Conservation (phyloP, 192 early-diverging fungal species). For the Entomortierella parvispora region DNA sequence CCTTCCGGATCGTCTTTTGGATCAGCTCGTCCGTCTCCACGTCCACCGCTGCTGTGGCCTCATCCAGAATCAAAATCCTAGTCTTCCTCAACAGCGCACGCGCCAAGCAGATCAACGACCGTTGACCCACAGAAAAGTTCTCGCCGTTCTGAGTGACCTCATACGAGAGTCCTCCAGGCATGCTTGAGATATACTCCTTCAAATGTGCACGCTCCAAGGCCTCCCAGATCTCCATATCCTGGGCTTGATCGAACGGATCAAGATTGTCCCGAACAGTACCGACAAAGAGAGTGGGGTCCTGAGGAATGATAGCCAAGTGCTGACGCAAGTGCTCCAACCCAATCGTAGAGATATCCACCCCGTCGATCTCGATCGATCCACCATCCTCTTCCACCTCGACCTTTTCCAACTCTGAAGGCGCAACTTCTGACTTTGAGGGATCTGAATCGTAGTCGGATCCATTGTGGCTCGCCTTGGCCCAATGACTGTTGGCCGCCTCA, state of each 20-base stretch:
- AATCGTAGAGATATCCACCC: slow-evolving; percentile 69
- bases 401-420: not conserved
- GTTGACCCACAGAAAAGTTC: slow-evolving; percentile 79
- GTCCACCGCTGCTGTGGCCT: slow-evolving; percentile 72
- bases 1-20: slow-evolving; percentile 83
- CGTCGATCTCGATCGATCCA: slow-evolving; percentile 78
- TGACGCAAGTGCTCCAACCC: slow-evolving; percentile 67
- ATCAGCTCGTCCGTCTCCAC: slow-evolving; percentile 85
- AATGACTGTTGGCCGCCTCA: slow-evolving; percentile 38
- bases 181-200: slow-evolving; percentile 13
- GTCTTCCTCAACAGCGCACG: slow-evolving; percentile 70
- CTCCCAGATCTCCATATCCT: slow-evolving; percentile 67
- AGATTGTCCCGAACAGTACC: slow-evolving; percentile 76
- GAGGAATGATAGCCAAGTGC: slow-evolving; percentile 83
- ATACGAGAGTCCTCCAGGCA: slow-evolving; percentile 31
- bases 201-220: slow-evolving; percentile 58
- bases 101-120: slow-evolving; percentile 68
- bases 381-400: slow-evolving; percentile 31
- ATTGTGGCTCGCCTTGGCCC: slow-evolving; percentile 15
- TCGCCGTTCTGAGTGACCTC: slow-evolving; percentile 67
- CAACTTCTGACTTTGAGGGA: not conserved
- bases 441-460: not conserved
- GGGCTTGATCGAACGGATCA: slow-evolving; percentile 69
- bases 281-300: slow-evolving; percentile 75
- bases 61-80: slow-evolving; percentile 56